phyloP scores from a whole-genome alignment of 768 basidiomycete species.

The Ramaria rubella region DNA sequence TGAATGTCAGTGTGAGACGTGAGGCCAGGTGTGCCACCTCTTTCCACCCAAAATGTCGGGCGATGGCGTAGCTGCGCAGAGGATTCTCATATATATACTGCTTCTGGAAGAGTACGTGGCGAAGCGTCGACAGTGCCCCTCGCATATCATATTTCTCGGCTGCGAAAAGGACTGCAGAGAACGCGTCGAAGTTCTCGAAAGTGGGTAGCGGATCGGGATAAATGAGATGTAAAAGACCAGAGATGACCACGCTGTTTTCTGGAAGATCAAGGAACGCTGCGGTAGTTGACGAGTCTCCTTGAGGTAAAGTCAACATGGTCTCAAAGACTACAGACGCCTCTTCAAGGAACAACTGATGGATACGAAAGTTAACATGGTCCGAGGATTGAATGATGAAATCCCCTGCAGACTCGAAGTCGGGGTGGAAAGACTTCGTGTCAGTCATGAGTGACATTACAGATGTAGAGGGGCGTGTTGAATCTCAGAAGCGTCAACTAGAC shows the following conservation, averaged over 20 bases:
- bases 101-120: neutral
- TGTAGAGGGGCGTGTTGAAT: too few species aligned
- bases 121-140: neutral
- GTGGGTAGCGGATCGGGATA: slow-evolving; percentile 13
- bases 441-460: too few species aligned
- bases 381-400: neutral
- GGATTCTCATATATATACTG: slow-evolving; percentile 19
- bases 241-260: slow-evolving; percentile 7
- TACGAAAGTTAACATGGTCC: neutral
- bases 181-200: slow-evolving; percentile 10
- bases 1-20: slow-evolving; percentile 33
- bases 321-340: neutral
- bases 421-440: neutral
- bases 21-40: slow-evolving; percentile 39
- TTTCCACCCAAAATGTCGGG: slow-evolving; percentile 38
- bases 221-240: slow-evolving; percentile 12
- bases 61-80: slow-evolving; percentile 42
- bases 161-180: slow-evolving; percentile 9
- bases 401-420: neutral
- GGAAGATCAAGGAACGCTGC: neutral
- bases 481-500: too few species aligned
- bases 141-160: slow-evolving; percentile 11
- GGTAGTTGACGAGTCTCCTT: neutral
- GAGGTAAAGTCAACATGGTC: neutral
- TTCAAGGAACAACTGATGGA: neutral